Evolutionary conservation across 2,329 filamentous ascomycete genomes (phyloP).

Genomic region (Cladosporium sp.): DNA sequence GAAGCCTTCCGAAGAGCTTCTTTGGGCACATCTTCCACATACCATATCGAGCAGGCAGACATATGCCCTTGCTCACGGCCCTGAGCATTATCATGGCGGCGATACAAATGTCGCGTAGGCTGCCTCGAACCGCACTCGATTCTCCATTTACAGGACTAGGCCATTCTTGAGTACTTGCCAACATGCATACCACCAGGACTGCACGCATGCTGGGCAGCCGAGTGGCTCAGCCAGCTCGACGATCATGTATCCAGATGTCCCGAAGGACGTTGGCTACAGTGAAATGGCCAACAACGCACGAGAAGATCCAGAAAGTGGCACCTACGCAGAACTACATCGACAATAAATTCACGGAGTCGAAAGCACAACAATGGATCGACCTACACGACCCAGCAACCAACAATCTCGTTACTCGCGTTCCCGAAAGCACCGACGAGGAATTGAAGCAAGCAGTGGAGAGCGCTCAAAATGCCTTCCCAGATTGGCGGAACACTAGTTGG

Average conservation of each 20-base stretch:
- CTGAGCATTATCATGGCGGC: too few species aligned
- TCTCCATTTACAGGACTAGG: too few species aligned
- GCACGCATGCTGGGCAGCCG: neutral
- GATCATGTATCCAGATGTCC: neutral
- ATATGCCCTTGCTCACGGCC: too few species aligned
- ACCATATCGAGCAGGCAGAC: neutral
- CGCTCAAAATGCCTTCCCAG: conserved; percentile 68
- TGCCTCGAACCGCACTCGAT: too few species aligned
- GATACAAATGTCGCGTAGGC: too few species aligned
- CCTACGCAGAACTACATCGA: conserved; percentile 62
- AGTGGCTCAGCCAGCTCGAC: neutral
- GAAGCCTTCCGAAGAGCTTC: neutral
- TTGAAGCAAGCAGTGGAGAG: conserved; percentile 70
- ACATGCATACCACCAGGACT: neutral
- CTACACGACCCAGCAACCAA: conserved; percentile 80
- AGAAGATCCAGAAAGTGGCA: neutral
- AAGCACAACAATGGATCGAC: conserved; percentile 69
- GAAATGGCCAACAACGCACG: neutral
- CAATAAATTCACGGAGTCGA: conserved; percentile 69
- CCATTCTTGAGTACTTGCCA: neutral
- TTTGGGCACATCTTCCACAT: neutral
- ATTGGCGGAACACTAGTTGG: conserved; percentile 68
- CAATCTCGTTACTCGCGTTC: conserved; percentile 76
- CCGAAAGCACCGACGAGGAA: conserved; percentile 74
- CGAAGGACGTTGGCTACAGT: neutral